A percentile compares a stretch with the other conserved stretches of the same genome.
Evolutionary conservation across 129 eudicot species (phyloP).

Genomic region (Ambrosia trifida): DNA sequence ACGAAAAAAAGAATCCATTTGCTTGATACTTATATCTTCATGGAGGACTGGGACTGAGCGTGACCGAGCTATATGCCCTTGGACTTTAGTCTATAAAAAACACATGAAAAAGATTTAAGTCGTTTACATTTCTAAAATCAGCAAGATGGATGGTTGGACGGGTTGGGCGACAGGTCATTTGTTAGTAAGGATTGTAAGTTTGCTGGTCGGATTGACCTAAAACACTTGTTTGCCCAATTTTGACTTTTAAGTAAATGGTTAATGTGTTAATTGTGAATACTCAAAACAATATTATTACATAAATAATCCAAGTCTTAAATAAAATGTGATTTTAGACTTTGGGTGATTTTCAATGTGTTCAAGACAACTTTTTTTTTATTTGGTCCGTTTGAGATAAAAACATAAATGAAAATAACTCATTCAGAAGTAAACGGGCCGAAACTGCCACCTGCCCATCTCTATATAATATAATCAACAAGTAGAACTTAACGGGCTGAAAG

Average conservation of each 20-base stretch:
- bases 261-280: background rate
- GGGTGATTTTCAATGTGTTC: background rate
- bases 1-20: constrained; percentile 73
- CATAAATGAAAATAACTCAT: background rate
- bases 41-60: constrained; percentile 69
- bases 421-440: background rate
- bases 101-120: background rate
- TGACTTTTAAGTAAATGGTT: background rate
- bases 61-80: constrained; percentile 61
- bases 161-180: background rate
- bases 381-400: background rate
- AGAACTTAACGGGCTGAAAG: constrained; percentile 5
- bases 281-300: background rate
- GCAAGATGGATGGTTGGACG: background rate
- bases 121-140: background rate
- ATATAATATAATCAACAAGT: background rate
- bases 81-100: constrained; percentile 51
- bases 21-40: constrained; percentile 48
- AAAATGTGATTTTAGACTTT: background rate
- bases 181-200: background rate
- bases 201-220: background rate
- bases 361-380: background rate
- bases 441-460: constrained; percentile 8
- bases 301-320: background rate
- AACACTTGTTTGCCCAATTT: background rate